Base-by-base conservation (phyloP, 192 early-diverging fungal species). In the Gryganskiella cystojenkinii region DNA sequence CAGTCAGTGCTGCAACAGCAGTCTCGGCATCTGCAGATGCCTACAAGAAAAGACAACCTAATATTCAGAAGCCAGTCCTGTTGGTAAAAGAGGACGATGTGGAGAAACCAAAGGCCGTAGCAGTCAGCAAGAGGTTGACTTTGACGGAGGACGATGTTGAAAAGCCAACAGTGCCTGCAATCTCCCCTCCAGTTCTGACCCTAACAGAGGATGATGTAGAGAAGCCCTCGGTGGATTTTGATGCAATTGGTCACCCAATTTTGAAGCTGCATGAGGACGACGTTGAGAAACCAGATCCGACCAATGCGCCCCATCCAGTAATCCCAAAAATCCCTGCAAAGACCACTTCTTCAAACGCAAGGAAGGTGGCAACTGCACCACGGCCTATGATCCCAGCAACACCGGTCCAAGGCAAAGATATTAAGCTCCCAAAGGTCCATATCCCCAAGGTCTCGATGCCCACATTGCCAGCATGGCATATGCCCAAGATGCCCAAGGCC, bases 221-320 rank as follows among this genome's bases (percentile, higher is more conserved):
- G 20, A 58, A 69, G 37, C 67, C 57, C 1, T 52, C 37, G 2
- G 14, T 50, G 1, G 40, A 53, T 20, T 31, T 34, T 33, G 51
- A 17, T 13, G 19, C 6, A 24, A n/a, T 70, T 42, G 25, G 37
- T 1, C 30, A 25, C 19, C 50, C 50, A 8, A 24, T 25, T 9
- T 35, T 70, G 37, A 28, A 31, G 2, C 28, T 74, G 20, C 53
- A 35, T 0, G 71, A 74, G 43, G 71, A 74, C 9, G 71, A 74
- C 55, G 71, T 74, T 15, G 56, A 66, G 4, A 64, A 72, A n/a
- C 70, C 70, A 8, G 49, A 54, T n/a, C 49, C 63, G 5, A 6
- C 37, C 17, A 45, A 28, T 14, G 63, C 40, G 14, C 37, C 37
- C 8, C 63, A 74, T 33, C 63, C 57, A 2, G 63, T 66, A 4